Evolutionary conservation across 2,329 filamentous ascomycete genomes (phyloP), one percentile per base, ranked within the genome.

Genomic region (Geosmithia morbida): DNA sequence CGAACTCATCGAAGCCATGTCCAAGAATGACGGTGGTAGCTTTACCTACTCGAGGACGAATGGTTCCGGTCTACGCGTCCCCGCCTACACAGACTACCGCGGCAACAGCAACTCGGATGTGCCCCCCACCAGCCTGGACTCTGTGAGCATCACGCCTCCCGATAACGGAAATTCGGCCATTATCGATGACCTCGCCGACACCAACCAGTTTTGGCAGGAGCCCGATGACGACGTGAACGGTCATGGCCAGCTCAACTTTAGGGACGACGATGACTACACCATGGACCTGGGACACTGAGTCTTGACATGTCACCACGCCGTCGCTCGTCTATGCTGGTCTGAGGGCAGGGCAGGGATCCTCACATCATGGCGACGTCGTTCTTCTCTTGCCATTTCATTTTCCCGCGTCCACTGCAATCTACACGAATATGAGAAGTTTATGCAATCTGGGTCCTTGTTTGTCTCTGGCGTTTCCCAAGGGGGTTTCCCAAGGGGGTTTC

Each of bases 241-340:
- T 48, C 75, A 80, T 43, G 72, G 71, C 20, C 68, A 71, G 7
- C 71, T 86, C 58, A 81, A 83, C 61, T 87, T 96, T 67, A 95
- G 95, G 65, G 89, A 95, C 62, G 89, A 96, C 66, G 89, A 96
- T 56, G 89, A 95, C 66, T 94, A 85, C 59, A 80, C 79, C 59
- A 94, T 94, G 85, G 86, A 92, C 54, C 64, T 80, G 53, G 74
- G 67, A 39, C 41, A 49, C 43, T 46, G 46, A 39, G 16, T 19
- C 16, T 14, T 20, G 30, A 42, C 43, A 30, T 46, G 43, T 17
- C 45, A 47, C 43, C 37, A 41, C 42, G 33, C 37, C 44, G 41
- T 47, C 46, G 13, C 48, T 55, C 42, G 16, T n/a, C 7, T n/a
- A 29, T 19, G 20, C 20, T 44, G 20, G 33, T 37, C 11, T 37